These are phyloP conservation scores for Dentipellis sp. DNA, from an alignment of 768 basidiomycete genomes.

Conservation along the genomic window DNA sequence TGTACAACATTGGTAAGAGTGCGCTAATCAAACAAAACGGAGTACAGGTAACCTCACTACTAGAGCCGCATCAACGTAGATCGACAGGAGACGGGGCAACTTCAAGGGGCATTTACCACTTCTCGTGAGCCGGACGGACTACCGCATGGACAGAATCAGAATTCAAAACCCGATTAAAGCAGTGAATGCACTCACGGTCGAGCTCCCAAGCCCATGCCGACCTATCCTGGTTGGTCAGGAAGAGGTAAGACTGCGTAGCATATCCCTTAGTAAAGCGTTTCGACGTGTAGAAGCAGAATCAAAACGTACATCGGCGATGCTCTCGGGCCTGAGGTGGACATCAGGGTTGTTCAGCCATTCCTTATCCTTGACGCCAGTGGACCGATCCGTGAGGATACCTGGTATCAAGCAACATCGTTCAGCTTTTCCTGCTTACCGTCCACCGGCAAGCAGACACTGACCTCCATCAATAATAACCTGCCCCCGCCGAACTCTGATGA, in stretches of 20 bases:
- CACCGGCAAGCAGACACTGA: conserved; percentile 12
- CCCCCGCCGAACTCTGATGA: neutral
- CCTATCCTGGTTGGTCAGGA: conserved; percentile 58
- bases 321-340: conserved; percentile 47
- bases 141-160: neutral
- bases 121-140: conserved; percentile 48
- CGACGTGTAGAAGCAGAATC: too few species aligned
- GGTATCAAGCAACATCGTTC: neutral
- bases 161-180: neutral
- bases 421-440: neutral
- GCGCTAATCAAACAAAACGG: too few species aligned
- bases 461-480: conserved; percentile 67
- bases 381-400: conserved; percentile 20
- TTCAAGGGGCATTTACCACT: conserved; percentile 27
- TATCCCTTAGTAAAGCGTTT: neutral
- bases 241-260: conserved; percentile 45
- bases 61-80: too few species aligned
- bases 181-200: conserved; percentile 42
- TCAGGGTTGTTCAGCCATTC: conserved; percentile 38
- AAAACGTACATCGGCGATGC: conserved; percentile 54
- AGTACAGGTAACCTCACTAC: too few species aligned
- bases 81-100: too few species aligned
- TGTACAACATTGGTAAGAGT: too few species aligned
- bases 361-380: conserved; percentile 7
- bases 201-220: conserved; percentile 77